Evolutionary conservation across 495 filamentous ascomycete species (phyloP).

Genomic region (Aspergillus ostianus): DNA sequence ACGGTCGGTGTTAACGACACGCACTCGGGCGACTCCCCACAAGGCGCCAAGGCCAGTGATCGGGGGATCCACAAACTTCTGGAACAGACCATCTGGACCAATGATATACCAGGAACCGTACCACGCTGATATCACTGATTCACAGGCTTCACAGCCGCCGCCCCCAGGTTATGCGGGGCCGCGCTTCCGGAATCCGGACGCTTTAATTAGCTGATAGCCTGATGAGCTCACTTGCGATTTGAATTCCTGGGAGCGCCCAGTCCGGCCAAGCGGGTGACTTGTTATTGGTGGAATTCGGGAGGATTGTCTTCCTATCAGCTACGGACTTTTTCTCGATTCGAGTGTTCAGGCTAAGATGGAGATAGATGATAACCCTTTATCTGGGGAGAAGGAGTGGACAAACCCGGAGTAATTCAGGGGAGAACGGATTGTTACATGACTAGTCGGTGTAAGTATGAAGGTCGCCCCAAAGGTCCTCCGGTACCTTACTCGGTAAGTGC

Average conservation of each 20-base stretch:
- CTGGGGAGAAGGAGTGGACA: constrained; percentile 5
- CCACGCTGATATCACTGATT: constrained; percentile 41
- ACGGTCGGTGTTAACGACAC: constrained; percentile 11
- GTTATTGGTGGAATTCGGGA: constrained; percentile 12
- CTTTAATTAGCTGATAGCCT: background rate
- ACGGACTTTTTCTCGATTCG: constrained; percentile 13
- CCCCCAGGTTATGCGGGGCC: constrained; percentile 36
- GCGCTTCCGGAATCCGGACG: constrained; percentile 31
- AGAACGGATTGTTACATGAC: too few species aligned
- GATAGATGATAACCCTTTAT: background rate
- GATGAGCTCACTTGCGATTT: background rate
- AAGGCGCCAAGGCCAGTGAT: constrained; percentile 39
- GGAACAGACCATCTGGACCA: constrained; percentile 31
- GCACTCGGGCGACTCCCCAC: constrained; percentile 22
- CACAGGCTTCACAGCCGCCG: constrained; percentile 16
- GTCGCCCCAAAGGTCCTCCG: constrained; percentile 14
- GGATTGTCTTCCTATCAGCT: constrained; percentile 4
- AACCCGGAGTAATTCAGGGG: constrained; percentile 2
- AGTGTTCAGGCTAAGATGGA: constrained; percentile 14
- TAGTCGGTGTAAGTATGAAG: background rate
- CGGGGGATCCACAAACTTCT: constrained; percentile 44
- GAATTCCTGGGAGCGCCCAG: constrained; percentile 3
- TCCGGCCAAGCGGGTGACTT: background rate
- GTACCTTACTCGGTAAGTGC: background rate
- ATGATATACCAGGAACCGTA: constrained; percentile 17